Base-by-base conservation (phyloP, 2,329 filamentous ascomycete species). In the Trichoderma sp. region DNA sequence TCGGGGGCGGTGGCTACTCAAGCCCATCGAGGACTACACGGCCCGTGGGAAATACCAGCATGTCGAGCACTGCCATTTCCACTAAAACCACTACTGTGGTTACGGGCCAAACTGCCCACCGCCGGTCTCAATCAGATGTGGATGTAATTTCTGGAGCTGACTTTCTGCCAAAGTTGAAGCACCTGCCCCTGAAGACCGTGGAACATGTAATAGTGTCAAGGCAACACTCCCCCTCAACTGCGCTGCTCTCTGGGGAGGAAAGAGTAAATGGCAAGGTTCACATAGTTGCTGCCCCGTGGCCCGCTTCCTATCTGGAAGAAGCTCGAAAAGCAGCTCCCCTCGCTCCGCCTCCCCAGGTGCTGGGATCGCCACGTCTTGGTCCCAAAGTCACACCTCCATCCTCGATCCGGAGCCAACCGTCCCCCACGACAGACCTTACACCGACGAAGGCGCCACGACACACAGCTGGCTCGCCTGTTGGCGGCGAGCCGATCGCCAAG, bases 401-500 rank as follows among this genome's bases (percentile, higher is more conserved):
- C 3, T 69, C 67, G 19, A 63, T 69, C 32, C 67, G 64, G 32
- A 67, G 63, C 63, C 57, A 67, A 35, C 61, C 63, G 6, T 59
- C 67, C 1, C 35, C 64, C 13, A 37, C 54, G 15, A 50, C 48
- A 3, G 63, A 66, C 19, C 39, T 59, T 29, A 39, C 45, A 17
- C 29, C 25, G 1, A 60, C 61, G 27, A 68, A 68, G 52, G 52
- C 61, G 35, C 25, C 39, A 19, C 61, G 63, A 8, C 61, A 60
- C 27, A 50, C 42, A 13, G 32, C 67, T 17, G 66, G 64, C 3
- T 64, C 70, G 2, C 59, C 59, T 13, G 67, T 71, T 10, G 61
- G 53, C 10, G 71, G 72, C 71, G 80, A 83, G 12, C 82, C 83
- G 1, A 75, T 88, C 13, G 85, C 85, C 37, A 90, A 89, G 78